Percentiles rank a stretch among this genome's conserved stretches.
Evolutionary conservation across 495 filamentous ascomycete species (phyloP).

Genomic region (Penicillium argentinense): DNA sequence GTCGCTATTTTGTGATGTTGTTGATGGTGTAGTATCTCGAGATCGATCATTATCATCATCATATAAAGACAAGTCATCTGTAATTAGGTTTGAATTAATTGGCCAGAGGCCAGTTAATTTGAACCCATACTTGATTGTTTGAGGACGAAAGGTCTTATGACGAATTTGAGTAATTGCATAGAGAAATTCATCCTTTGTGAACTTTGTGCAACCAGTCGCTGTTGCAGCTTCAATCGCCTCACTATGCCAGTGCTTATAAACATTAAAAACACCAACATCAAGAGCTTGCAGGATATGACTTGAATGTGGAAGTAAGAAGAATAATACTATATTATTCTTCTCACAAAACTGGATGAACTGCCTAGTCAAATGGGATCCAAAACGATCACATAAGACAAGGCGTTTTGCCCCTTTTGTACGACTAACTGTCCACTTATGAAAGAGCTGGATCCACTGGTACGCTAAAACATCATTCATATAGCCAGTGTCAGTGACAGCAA

Average conservation of each 20-base stretch:
- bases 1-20: too few species aligned
- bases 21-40: too few species aligned
- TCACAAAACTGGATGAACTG: conserved; percentile 14
- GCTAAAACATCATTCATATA: conserved; percentile 5
- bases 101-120: too few species aligned
- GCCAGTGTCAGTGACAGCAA: conserved; percentile 1
- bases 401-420: conserved; percentile 5
- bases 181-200: background rate
- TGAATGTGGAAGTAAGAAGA: conserved; percentile 9
- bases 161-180: background rate
- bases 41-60: too few species aligned
- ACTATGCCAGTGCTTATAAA: conserved; percentile 13
- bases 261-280: too few species aligned
- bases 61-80: too few species aligned
- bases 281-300: conserved; percentile 14
- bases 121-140: background rate
- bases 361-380: conserved; percentile 4
- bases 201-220: background rate
- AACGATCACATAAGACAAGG: conserved; percentile 9
- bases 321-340: conserved; percentile 12
- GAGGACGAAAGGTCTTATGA: background rate
- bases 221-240: conserved; percentile 1
- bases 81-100: too few species aligned
- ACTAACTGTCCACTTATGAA: background rate
- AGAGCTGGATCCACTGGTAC: conserved; percentile 1